Conservation (phyloP, 306 rosid species). For the Herpetospermum pedunculosum region DNA sequence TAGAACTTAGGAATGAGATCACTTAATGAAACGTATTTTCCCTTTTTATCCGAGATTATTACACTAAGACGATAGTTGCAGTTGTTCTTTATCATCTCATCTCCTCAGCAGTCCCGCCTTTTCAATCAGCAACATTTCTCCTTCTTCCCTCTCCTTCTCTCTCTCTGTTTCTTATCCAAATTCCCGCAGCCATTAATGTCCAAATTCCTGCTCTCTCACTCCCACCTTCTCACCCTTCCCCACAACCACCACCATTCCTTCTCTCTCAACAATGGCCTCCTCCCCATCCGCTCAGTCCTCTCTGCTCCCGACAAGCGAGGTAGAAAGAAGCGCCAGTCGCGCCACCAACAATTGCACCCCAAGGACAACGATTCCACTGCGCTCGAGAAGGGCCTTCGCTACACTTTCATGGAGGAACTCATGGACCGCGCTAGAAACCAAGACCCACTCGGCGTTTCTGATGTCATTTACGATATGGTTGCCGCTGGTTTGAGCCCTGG, state of each 20-base stretch:
- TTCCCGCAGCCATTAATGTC: not conserved
- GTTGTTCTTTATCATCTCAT: not conserved
- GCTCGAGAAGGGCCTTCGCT: slow-evolving; percentile 62
- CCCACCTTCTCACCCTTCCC: slow-evolving; percentile 14
- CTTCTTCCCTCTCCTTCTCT: not conserved
- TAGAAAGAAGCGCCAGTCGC: slow-evolving; percentile 39
- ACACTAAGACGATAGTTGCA: too few species aligned
- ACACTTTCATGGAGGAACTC: slow-evolving; percentile 92
- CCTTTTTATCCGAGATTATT: too few species aligned
- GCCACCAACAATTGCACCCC: not conserved
- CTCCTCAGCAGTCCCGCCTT: not conserved
- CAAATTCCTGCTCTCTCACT: slow-evolving; percentile 22
- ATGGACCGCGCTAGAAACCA: slow-evolving; percentile 69
- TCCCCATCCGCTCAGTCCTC: slow-evolving; percentile 41
- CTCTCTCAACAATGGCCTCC: slow-evolving; percentile 6
- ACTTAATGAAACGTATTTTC: too few species aligned
- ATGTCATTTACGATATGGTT: slow-evolving; percentile 82
- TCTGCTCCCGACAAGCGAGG: slow-evolving; percentile 49
- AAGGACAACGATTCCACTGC: slow-evolving; percentile 40
- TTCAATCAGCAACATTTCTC: not conserved
- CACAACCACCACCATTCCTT: slow-evolving; percentile 1
- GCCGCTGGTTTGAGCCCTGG: slow-evolving; percentile 89
- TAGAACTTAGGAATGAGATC: too few species aligned
- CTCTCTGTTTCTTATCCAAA: slow-evolving; percentile 8
- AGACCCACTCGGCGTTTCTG: slow-evolving; percentile 54